Conservation (phyloP, 73 alveolate species). For the Breviolum minutum region DNA sequence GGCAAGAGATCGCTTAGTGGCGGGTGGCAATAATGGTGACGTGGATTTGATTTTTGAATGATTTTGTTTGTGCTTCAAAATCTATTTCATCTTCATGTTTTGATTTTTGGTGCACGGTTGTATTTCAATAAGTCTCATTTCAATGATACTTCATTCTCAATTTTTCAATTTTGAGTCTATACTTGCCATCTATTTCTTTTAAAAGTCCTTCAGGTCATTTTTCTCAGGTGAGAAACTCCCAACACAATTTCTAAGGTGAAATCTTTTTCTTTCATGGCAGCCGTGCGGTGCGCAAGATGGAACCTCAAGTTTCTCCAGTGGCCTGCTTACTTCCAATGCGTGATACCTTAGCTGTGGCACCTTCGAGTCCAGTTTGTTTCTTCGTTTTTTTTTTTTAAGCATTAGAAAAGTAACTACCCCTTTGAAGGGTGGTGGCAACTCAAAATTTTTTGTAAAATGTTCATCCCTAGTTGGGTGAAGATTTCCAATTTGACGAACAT, state of each 20-base stretch:
- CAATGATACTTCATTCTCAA: not conserved
- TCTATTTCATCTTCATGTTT: not conserved
- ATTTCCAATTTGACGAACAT: too few species aligned
- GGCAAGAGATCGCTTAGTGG: constrained; percentile 73
- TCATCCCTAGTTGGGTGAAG: too few species aligned
- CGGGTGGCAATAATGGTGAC: constrained; percentile 74
- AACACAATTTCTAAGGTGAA: not conserved
- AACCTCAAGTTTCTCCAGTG: constrained; percentile 14
- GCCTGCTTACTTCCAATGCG: constrained; percentile 53
- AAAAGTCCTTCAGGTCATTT: not conserved
- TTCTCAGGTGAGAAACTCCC: not conserved
- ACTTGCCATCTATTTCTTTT: too few species aligned
- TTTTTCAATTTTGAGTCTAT: not conserved
- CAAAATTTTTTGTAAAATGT: too few species aligned
- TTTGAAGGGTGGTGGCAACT: too few species aligned
- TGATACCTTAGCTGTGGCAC: constrained; percentile 17
- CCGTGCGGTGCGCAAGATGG: constrained; percentile 78
- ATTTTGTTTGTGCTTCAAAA: not conserved
- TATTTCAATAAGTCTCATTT: too few species aligned
- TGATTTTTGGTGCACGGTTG: not conserved
- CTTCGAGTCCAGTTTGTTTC: not conserved
- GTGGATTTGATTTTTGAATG: not conserved
- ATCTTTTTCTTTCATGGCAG: constrained; percentile 89
- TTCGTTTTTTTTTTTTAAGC: not conserved
- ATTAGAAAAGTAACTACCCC: not conserved